Percentiles rank a stretch among this genome's conserved stretches.
Conservation (phyloP, 2,329 filamentous ascomycete genomes). For the Fusarium metavorans region DNA sequence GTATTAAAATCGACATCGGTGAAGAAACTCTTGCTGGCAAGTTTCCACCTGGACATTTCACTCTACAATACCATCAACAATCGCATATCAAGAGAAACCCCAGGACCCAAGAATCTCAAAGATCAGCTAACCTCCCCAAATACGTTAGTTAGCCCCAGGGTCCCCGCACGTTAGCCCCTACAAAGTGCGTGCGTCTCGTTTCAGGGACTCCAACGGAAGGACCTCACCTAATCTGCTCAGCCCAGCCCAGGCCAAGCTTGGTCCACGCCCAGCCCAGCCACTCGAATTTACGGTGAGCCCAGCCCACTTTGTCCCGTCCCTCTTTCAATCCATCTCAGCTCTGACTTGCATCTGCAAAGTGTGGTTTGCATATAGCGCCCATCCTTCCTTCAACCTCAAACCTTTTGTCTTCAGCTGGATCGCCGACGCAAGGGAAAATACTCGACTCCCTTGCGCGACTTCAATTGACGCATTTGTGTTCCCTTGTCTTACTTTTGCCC, state of each 20-base stretch:
- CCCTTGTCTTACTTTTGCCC: neutral
- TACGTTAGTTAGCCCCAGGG: neutral
- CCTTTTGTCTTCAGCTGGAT: neutral
- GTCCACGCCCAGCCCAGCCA: conserved; percentile 39
- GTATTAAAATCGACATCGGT: neutral
- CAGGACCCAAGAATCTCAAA: neutral
- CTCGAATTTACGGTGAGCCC: conserved; percentile 49
- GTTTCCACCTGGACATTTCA: neutral
- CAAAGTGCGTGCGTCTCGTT: conserved; percentile 9
- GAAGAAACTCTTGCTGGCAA: neutral
- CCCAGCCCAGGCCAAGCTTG: conserved; percentile 40
- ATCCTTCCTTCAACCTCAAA: neutral
- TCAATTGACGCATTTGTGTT: neutral
- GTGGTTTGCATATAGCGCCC: conserved; percentile 23
- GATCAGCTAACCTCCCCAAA: neutral
- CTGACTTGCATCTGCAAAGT: conserved; percentile 38
- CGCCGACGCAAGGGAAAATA: neutral
- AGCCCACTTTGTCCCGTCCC: neutral
- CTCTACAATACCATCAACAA: neutral
- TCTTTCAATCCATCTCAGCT: conserved; percentile 7
- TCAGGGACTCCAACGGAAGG: neutral
- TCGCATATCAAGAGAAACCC: neutral
- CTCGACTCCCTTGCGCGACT: neutral
- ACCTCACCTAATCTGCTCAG: conserved; percentile 25
- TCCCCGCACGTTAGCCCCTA: conserved; percentile 4